Evolutionary conservation across 257 asterid genomes (phyloP), one percentile per base, ranked within the genome.

Genomic region (Solanum dulcamara): DNA sequence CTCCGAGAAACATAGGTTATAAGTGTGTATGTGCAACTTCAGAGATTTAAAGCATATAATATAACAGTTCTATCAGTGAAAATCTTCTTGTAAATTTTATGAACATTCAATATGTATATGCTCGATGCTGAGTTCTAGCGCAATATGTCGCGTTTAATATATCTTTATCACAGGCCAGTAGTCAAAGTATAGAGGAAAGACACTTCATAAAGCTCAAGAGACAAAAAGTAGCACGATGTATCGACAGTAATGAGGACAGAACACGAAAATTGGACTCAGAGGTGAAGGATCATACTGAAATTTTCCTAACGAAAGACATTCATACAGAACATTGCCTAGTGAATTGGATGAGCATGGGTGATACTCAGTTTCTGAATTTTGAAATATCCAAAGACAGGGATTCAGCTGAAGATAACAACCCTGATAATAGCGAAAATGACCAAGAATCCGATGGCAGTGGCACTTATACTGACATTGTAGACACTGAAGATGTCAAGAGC

Each of bases 291-390:
- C 20, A 59, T 1, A 18, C 38, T 0, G 32, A 67, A 48, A 37
- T 6, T 0, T 10, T 55, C 50, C 62, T 32, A 1, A 72, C 1
- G 10, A 50, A 75, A 8, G 70, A 83, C 0, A 5, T 33, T 32
- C 5, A n/a, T 75, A 59, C 44, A 4, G 64, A 83, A 30, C n/a
- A 48, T 9, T 62, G 68, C 48, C 2, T 84, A 5, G 87, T 84
- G 12, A 84, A 84, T 72, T 87, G 85, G 89, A 80, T 87, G 84
- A 72, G 67, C 80, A 80, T 84, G 64, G 80, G 84, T 84, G 89
- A 84, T 26, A 33, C 80, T 30, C 85, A 32, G 57, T 83, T 67
- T 55, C 59, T 86, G 50, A 80, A 50, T 28, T 53, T 68, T 35
- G 84, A 64, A 62, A 79, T 53, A 15, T 22, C 50, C 84, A 84